These are phyloP conservation scores for Nannochloropsis gaditana DNA, from an alignment of 108 stramenopile genomes.

Conservation along the genomic window DNA sequence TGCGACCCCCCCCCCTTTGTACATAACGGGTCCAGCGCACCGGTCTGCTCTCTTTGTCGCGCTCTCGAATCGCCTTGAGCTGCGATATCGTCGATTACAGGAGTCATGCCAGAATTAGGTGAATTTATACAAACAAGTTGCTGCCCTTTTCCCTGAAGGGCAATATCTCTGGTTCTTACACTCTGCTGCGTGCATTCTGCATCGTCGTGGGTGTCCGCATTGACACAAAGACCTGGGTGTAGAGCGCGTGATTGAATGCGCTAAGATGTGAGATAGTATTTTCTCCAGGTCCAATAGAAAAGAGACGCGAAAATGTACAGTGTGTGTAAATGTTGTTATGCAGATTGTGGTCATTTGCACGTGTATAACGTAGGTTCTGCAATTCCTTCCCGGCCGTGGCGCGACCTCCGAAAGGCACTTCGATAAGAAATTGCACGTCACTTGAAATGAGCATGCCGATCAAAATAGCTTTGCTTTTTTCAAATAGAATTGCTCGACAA, in stretches of 20 bases:
- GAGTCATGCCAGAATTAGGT: too few relatives aligned
- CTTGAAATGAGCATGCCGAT: neutral
- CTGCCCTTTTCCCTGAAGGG: too few relatives aligned
- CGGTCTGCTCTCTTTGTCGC: too few relatives aligned
- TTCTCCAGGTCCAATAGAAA: neutral
- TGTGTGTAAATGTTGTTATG: neutral
- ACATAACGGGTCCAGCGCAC: too few relatives aligned
- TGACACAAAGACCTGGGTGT: neutral
- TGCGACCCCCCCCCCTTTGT: neutral
- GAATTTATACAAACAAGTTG: too few relatives aligned
- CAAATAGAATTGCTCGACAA: neutral
- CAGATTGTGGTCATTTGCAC: neutral
- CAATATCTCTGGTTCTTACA: neutral
- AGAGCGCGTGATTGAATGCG: neutral
- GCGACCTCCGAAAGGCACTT: neutral
- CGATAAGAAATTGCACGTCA: neutral
- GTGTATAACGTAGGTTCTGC: neutral
- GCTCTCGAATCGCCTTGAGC: too few relatives aligned
- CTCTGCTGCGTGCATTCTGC: neutral
- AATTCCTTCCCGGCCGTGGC: too few relatives aligned
- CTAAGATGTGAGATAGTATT: neutral
- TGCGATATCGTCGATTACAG: too few relatives aligned
- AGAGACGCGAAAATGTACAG: neutral
- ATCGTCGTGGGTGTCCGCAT: slow-evolving; percentile 12
- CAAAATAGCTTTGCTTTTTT: neutral